Evolutionary conservation across 176 grass and related monocot species (phyloP).

Genomic region (Ensete glaucum): DNA sequence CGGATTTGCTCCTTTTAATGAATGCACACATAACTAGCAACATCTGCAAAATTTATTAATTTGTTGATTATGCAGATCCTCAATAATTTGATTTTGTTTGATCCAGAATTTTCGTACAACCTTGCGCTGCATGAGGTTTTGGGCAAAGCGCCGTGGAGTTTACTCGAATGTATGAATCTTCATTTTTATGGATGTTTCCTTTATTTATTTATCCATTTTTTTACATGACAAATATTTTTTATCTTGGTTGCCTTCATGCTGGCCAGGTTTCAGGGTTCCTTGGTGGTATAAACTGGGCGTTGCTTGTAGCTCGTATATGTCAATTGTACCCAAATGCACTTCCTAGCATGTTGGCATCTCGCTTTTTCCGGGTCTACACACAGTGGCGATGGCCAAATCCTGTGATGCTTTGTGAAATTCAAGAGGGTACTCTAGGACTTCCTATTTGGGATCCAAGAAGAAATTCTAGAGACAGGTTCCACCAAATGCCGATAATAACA

Average conservation of each 20-base stretch:
- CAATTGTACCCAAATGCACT: slow-evolving; percentile 90
- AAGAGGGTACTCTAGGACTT: slow-evolving; percentile 63
- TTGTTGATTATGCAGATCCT: not conserved
- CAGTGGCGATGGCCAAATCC: slow-evolving; percentile 95
- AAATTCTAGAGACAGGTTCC: slow-evolving; percentile 74
- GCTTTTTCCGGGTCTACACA: slow-evolving; percentile 82
- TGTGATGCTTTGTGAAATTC: slow-evolving; percentile 88
- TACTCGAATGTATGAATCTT: slow-evolving; percentile 76
- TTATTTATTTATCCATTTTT: slow-evolving; percentile 5
- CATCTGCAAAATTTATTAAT: not conserved
- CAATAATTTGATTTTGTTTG: slow-evolving; percentile 24
- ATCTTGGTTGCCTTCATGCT: slow-evolving; percentile 11
- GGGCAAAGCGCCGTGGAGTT: slow-evolving; percentile 74
- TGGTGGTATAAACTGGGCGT: slow-evolving; percentile 97
- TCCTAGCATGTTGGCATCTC: slow-evolving; percentile 75
- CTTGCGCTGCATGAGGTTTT: slow-evolving; percentile 84
- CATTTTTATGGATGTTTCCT: slow-evolving; percentile 5
- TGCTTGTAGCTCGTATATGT: slow-evolving; percentile 87
- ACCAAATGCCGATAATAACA: slow-evolving; percentile 97
- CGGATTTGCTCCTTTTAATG: not conserved
- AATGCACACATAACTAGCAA: not conserved
- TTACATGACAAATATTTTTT: not conserved
- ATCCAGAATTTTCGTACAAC: slow-evolving; percentile 79
- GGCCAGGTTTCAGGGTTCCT: slow-evolving; percentile 86
- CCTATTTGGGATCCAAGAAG: slow-evolving; percentile 88